Evolutionary conservation across 1,284 basidiomycete species (phyloP).

Genomic region (Baeospora myosura): DNA sequence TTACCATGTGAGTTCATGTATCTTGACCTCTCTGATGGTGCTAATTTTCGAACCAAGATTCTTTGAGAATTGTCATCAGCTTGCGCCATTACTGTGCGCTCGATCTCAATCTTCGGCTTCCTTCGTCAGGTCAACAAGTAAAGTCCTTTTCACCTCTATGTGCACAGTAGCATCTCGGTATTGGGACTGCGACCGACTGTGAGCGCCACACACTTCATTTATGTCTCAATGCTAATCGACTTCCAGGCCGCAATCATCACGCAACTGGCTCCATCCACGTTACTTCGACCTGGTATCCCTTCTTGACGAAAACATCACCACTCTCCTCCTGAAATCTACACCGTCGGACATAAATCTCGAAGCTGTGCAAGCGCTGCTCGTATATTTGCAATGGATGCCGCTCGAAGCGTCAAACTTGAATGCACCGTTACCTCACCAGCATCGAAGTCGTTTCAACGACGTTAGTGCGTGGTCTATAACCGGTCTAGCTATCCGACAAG

Average conservation of each 20-base stretch:
- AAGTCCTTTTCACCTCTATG: constrained; percentile 6
- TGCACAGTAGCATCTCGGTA: constrained; percentile 8
- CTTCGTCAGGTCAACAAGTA: neutral
- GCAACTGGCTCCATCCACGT: constrained; percentile 5
- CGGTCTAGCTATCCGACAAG: constrained; percentile 7
- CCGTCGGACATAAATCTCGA: constrained; percentile 7
- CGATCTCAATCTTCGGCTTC: constrained; percentile 5
- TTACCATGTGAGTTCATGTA: constrained; percentile 4
- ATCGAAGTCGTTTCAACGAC: constrained; percentile 8
- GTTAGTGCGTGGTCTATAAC: constrained; percentile 8
- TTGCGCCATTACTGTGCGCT: constrained; percentile 4
- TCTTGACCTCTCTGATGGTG: neutral
- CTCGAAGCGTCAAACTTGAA: constrained; percentile 3
- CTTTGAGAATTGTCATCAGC: constrained; percentile 6
- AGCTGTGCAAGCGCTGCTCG: constrained; percentile 8
- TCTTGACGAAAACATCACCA: constrained; percentile 6
- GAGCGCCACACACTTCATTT: neutral
- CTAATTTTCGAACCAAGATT: constrained; percentile 1
- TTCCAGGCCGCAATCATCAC: neutral
- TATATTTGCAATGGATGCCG: constrained; percentile 9
- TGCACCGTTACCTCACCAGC: neutral
- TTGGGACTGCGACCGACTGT: constrained; percentile 4
- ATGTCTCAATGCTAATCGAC: neutral
- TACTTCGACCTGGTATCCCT: constrained; percentile 6
- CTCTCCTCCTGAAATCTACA: constrained; percentile 6